Percentiles rank a stretch among this genome's conserved stretches.
Conservation (phyloP, 192 early-diverging fungal species). For the Pilaira anomala region DNA sequence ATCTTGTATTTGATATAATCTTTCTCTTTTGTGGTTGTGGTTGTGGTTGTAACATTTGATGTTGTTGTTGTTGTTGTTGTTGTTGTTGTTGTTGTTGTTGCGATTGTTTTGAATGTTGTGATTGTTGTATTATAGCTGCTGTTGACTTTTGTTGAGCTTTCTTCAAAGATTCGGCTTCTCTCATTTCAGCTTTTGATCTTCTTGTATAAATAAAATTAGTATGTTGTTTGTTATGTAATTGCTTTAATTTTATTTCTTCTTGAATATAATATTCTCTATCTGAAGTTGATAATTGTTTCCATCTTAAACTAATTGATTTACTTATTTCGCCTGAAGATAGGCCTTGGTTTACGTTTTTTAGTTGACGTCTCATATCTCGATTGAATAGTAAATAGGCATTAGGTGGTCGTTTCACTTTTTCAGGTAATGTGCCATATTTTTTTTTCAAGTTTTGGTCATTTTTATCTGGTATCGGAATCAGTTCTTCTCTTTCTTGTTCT, state of each 20-base stretch:
- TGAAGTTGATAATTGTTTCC: conserved; percentile 43
- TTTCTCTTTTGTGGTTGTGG: neutral
- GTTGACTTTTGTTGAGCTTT: conserved; percentile 9
- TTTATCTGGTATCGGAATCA: neutral
- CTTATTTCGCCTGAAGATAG: conserved; percentile 58
- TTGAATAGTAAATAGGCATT: conserved; percentile 63
- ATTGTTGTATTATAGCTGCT: neutral
- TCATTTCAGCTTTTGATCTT: conserved; percentile 55
- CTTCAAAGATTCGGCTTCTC: conserved; percentile 40
- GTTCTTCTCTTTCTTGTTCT: neutral
- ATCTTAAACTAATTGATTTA: conserved; percentile 51
- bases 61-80: neutral
- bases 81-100: neutral
- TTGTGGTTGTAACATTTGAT: neutral
- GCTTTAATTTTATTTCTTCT: conserved; percentile 44
- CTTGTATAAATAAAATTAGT: conserved; percentile 57
- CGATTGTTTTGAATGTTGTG: too few species aligned
- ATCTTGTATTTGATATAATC: neutral
- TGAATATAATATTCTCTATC: conserved; percentile 43
- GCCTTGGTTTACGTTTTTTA: conserved; percentile 52
- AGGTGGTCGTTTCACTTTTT: conserved; percentile 51
- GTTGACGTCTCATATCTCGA: conserved; percentile 53
- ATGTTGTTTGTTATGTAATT: conserved; percentile 47
- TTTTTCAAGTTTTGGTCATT: neutral
- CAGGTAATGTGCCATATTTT: conserved; percentile 18